Base-by-base conservation (phyloP, 2,329 filamentous ascomycete species). In the Fusarium sororula region DNA sequence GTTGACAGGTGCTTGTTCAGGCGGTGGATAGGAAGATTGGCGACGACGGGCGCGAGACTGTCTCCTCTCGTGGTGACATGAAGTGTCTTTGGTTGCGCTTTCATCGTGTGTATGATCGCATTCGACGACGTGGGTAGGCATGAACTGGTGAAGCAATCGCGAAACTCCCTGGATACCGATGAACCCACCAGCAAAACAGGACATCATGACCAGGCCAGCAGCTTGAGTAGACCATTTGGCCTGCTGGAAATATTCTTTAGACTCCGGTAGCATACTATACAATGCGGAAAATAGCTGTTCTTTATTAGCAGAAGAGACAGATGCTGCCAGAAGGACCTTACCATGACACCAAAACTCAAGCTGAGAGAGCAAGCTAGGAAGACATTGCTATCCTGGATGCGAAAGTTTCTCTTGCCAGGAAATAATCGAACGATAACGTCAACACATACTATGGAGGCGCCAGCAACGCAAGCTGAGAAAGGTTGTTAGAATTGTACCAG, bases 301-400 rank as follows among this genome's bases (percentile, higher is more conserved):
- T 9, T 11, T 42, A n/a, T 78, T 58, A 78, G 68, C 45, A 42
- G n/a, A 26, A 44, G 22, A 26, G 30, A 26, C 30, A n/a, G 41
- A 7, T 28, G 39, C 24, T 18, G 11, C n/a, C 11, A 11, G 11
- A 8, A 38, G n/a, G 51, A 12, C 22, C 45, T 74, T 82, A 98
- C 95, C 95, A 99, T 97, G 51, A 98, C 95, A 48, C 96, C 96
- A 76, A 98, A 98, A 81, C 95, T 98, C 73, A 99, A 84, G 82
- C 95, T 98, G 69, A 98, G 84, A 1, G 96, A 98, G 28, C 91
- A 91, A 2, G 95, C 95, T 9, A 98, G 87, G 81, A 99, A 99
- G 28, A 87, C 87, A 84, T 94, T 96, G 83, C 94, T 98, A 72
- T 97, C 93, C 80, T 97, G 91, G 75, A 99, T 97, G 77, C 91